Evolutionary conservation across 2,329 filamentous ascomycete species (phyloP).

Genomic region (Fusarium pseudocircinatum): DNA sequence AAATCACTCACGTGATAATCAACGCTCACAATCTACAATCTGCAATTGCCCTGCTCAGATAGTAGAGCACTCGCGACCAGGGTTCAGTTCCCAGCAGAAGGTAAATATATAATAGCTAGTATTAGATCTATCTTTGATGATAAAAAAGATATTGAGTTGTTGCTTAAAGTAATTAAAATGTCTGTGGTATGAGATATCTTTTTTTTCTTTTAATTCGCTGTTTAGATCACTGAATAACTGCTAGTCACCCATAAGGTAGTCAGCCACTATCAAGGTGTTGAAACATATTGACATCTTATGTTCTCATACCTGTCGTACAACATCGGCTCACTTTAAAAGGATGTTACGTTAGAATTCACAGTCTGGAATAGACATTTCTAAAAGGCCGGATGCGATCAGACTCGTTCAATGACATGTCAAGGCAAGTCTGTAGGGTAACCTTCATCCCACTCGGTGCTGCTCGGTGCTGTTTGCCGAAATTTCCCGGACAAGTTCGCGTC

Average conservation of each 20-base stretch:
- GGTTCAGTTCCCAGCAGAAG: not conserved
- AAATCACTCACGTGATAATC: rapidly evolving
- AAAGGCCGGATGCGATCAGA: not conserved
- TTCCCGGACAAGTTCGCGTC: not conserved
- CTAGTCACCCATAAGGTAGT: rapidly evolving
- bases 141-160: too few species aligned
- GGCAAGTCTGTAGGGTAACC: not conserved
- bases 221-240: rapidly evolving
- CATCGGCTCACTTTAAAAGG: rapidly evolving
- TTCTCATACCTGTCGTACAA: rapidly evolving
- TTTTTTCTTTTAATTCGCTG: rapidly evolving
- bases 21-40: rapidly evolving
- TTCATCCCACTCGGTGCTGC: not conserved
- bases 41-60: not conserved
- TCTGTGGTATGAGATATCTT: rapidly evolving
- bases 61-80: rapidly evolving
- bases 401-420: rapidly evolving
- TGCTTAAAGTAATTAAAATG: too few species aligned
- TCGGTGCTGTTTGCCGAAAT: not conserved
- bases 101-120: not conserved
- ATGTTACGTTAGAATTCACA: rapidly evolving
- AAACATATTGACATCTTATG: rapidly evolving
- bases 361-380: not conserved
- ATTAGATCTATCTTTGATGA: too few species aligned
- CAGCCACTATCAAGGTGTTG: rapidly evolving